Evolutionary conservation across 176 grass and related monocot genomes (phyloP).

Genomic region (Tuctoria greenei): DNA sequence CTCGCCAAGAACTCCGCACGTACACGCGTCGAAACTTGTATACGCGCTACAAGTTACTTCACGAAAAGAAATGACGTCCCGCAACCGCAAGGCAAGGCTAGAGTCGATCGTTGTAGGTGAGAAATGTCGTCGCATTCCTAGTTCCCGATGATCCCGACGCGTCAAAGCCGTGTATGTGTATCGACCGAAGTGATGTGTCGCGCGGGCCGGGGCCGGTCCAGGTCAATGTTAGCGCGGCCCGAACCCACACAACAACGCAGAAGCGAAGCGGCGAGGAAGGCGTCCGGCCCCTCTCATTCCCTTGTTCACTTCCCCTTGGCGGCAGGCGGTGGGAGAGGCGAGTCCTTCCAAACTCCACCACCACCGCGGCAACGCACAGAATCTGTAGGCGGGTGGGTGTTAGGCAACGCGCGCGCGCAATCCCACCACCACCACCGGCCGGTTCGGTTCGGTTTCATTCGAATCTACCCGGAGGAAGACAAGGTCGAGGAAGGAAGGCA

Average conservation of each 20-base stretch:
- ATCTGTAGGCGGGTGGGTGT: background rate
- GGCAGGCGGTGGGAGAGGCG: constrained; percentile 15
- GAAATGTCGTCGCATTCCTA: background rate
- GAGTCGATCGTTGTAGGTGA: background rate
- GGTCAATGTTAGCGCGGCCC: background rate
- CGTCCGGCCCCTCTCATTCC: background rate
- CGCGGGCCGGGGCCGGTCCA: background rate
- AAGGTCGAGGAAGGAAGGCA: background rate
- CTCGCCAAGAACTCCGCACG: background rate
- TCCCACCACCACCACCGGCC: background rate
- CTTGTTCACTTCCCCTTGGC: constrained; percentile 30
- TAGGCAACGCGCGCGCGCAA: background rate
- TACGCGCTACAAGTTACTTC: background rate
- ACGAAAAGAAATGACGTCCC: background rate
- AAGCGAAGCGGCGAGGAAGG: constrained; percentile 16
- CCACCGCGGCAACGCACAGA: background rate
- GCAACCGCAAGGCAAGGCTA: too few species aligned
- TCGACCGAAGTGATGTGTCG: background rate
- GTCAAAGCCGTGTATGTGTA: background rate
- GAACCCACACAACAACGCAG: background rate
- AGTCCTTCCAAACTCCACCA: constrained; percentile 23
- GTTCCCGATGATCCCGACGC: background rate
- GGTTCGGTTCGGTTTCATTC: background rate
- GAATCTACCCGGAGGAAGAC: constrained; percentile 5
- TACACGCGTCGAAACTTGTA: background rate